These are phyloP conservation scores for Calycina marina DNA, from an alignment of 2,329 filamentous ascomycete species.

Conservation along the genomic window DNA sequence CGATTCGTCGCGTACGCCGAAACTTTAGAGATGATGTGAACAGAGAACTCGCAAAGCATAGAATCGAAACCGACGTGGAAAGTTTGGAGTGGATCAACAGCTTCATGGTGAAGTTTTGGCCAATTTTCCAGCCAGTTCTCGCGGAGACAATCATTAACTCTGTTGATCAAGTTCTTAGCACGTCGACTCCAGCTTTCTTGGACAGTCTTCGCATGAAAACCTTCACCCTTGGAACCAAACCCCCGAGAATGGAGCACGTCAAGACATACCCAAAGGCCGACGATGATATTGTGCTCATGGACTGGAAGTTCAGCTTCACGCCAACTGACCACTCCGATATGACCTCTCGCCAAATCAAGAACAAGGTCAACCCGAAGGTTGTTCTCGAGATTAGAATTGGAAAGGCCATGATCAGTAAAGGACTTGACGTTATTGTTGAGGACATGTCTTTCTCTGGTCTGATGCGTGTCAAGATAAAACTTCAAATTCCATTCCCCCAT, in stretches of 20 bases:
- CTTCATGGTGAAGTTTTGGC: slow-evolving; percentile 98
- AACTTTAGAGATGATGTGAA: slow-evolving; percentile 93
- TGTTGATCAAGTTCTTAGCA: slow-evolving; percentile 91
- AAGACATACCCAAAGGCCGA: slow-evolving; percentile 95
- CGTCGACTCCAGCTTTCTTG: slow-evolving; percentile 78
- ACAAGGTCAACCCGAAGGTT: slow-evolving; percentile 94
- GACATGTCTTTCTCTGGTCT: slow-evolving; percentile 92
- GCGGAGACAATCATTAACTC: slow-evolving; percentile 85
- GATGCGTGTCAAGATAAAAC: slow-evolving; percentile 95
- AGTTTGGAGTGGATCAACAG: slow-evolving; percentile 98
- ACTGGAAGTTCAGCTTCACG: slow-evolving; percentile 99
- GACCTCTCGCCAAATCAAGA: slow-evolving; percentile 77
- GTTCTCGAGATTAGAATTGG: slow-evolving; percentile 89
- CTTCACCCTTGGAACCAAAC: slow-evolving; percentile 88
- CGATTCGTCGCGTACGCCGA: slow-evolving; percentile 77
- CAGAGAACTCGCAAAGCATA: slow-evolving; percentile 75
- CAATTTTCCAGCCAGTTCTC: slow-evolving; percentile 90
- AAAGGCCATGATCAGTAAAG: slow-evolving; percentile 94
- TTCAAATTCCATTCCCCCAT: slow-evolving; percentile 90
- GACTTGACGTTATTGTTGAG: slow-evolving; percentile 92
- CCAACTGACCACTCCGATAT: slow-evolving; percentile 88
- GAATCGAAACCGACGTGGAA: slow-evolving; percentile 78
- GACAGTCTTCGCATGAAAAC: slow-evolving; percentile 89
- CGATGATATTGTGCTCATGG: slow-evolving; percentile 93
- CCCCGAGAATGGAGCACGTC: slow-evolving; percentile 90